Evolutionary conservation across 352 stramenopile species (phyloP).

Genomic region (Vaucheria bursata): DNA sequence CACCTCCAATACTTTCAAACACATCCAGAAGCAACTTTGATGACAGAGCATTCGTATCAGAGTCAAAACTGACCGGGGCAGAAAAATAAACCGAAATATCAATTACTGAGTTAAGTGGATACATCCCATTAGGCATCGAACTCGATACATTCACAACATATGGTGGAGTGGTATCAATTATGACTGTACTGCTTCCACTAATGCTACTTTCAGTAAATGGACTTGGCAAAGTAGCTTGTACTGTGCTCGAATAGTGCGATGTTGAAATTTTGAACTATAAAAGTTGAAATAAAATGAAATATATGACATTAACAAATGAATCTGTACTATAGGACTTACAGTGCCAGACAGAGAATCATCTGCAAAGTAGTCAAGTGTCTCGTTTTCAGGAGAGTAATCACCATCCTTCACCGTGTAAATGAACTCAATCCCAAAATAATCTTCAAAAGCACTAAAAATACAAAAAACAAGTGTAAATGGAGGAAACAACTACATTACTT

Average conservation of each 20-base stretch:
- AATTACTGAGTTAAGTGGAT: conserved; percentile 14
- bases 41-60: neutral
- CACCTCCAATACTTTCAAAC: neutral
- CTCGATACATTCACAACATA: conserved; percentile 11
- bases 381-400: neutral
- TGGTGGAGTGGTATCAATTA: conserved; percentile 34
- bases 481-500: conserved; percentile 26
- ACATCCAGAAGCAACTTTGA: neutral
- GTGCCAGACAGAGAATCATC: neutral
- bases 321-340: neutral
- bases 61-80: conserved; percentile 2
- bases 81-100: conserved; percentile 21
- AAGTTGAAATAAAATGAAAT: neutral
- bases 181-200: conserved; percentile 11
- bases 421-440: conserved; percentile 36
- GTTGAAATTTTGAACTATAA: neutral
- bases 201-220: conserved; percentile 24
- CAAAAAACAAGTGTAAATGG: no score
- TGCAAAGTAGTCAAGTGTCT: neutral
- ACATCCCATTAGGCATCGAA: conserved; percentile 28
- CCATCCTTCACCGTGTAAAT: conserved; percentile 26
- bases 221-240: conserved; percentile 19
- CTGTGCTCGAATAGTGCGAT: conserved; percentile 17
- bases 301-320: conserved; percentile 12
- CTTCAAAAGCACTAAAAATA: neutral